A percentile compares a stretch with the other conserved stretches of the same genome.
Conservation (phyloP, 306 rosid species). For the Cucurbita pepo region DNA sequence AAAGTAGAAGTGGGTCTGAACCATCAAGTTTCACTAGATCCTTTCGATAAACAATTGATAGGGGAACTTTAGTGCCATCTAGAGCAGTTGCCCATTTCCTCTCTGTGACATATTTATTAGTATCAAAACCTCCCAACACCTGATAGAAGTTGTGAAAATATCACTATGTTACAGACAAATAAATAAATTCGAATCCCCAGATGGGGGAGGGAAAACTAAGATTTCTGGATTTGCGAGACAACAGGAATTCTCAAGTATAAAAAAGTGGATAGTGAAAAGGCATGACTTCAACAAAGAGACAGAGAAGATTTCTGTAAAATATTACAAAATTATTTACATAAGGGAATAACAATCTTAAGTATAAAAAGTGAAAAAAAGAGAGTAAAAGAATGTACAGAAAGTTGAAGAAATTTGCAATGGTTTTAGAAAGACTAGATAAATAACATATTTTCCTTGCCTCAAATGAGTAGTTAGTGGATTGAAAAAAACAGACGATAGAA, state of each 20-base stretch:
- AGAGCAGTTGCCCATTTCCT: slow-evolving; percentile 71
- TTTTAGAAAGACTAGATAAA: background rate
- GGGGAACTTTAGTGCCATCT: slow-evolving; percentile 73
- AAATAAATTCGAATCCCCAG: background rate
- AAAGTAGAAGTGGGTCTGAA: slow-evolving; percentile 72
- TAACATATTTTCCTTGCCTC: too few species aligned
- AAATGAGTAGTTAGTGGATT: too few species aligned
- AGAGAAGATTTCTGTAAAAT: background rate
- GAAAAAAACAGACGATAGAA: too few species aligned
- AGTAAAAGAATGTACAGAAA: background rate
- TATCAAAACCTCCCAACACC: slow-evolving; percentile 86
- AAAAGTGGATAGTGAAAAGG: background rate
- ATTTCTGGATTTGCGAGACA: background rate
- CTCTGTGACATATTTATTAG: slow-evolving; percentile 60
- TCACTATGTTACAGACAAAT: background rate
- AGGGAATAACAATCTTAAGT: background rate
- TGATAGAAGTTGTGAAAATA: slow-evolving; percentile 9
- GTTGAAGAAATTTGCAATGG: background rate
- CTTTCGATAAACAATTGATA: slow-evolving; percentile 69
- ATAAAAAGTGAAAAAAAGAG: background rate
- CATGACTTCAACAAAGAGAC: background rate
- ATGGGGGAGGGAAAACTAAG: background rate
- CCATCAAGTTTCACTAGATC: slow-evolving; percentile 82
- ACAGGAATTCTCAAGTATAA: background rate
- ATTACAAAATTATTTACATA: background rate